Percentiles rank a stretch among this genome's conserved stretches.
Conservation (phyloP, 805 yeast genomes). For the Saccharomyces jurei region DNA sequence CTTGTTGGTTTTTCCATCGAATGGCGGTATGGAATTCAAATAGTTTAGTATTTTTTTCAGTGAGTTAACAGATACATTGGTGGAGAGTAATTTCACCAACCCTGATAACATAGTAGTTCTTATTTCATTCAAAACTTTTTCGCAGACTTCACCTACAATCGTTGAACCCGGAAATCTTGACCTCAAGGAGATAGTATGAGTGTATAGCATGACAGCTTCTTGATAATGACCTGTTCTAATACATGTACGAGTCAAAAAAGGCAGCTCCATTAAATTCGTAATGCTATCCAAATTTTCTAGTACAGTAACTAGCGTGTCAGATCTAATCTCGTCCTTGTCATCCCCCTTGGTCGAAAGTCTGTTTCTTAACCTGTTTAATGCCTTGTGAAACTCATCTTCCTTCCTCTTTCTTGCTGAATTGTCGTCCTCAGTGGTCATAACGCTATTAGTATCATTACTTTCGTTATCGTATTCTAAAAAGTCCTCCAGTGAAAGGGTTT, state of each 20-base stretch:
- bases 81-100: slow-evolving; percentile 57
- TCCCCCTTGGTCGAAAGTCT: slow-evolving; percentile 10
- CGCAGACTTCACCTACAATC: slow-evolving; percentile 24
- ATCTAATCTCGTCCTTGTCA: slow-evolving; percentile 8
- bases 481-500: slow-evolving; percentile 6
- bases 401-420: slow-evolving; percentile 4
- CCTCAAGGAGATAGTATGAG: slow-evolving; percentile 59
- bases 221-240: slow-evolving; percentile 80
- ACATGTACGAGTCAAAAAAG: slow-evolving; percentile 76
- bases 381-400: slow-evolving; percentile 28
- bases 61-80: slow-evolving; percentile 72
- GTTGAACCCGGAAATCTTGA: slow-evolving; percentile 51
- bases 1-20: slow-evolving; percentile 28
- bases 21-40: slow-evolving; percentile 57
- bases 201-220: slow-evolving; percentile 78
- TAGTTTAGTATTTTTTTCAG: slow-evolving; percentile 72
- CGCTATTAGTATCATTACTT: slow-evolving; percentile 11
- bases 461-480: slow-evolving; percentile 16
- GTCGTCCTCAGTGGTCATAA: slow-evolving; percentile 11
- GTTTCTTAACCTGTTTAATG: slow-evolving; percentile 16
- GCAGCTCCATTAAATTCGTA: slow-evolving; percentile 73
- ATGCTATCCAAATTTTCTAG: slow-evolving; percentile 60
- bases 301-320: slow-evolving; percentile 32
- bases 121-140: slow-evolving; percentile 23
- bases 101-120: slow-evolving; percentile 58